phyloP scores from a whole-genome alignment of 306 rosid genomes.

The Quercus engelmannii region DNA sequence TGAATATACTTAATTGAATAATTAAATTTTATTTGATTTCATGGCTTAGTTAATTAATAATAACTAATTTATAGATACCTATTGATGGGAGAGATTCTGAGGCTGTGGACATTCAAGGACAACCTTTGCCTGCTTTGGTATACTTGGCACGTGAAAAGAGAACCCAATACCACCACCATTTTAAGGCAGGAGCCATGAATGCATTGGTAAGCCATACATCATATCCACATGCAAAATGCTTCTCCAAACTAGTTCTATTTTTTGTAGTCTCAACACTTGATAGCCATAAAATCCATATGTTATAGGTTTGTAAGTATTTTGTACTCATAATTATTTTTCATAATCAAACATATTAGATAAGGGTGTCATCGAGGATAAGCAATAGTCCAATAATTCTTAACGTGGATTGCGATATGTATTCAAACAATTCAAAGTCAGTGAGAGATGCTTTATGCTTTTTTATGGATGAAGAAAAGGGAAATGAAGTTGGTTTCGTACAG shows the following conservation, averaged over 20 bases:
- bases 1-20: not conserved
- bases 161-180: not conserved
- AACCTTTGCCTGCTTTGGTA: not conserved
- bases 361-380: not conserved
- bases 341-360: not conserved
- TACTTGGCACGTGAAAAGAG: too few species aligned
- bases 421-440: too few species aligned
- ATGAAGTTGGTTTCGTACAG: not conserved
- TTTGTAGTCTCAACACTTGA: too few species aligned
- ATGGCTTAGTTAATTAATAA: not conserved
- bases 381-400: too few species aligned
- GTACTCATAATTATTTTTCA: not conserved
- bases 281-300: too few species aligned
- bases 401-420: too few species aligned
- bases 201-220: not conserved
- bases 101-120: not conserved
- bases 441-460: not conserved
- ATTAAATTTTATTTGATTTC: not conserved
- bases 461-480: not conserved
- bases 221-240: not conserved
- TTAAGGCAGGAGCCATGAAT: slow-evolving; percentile 1
- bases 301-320: too few species aligned
- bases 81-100: not conserved
- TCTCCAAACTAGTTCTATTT: too few species aligned
- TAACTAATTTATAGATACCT: not conserved